Evolutionary conservation across 352 stramenopile genomes (phyloP), one percentile per base, ranked within the genome.

Genomic region (Globisporangium nodosum): DNA sequence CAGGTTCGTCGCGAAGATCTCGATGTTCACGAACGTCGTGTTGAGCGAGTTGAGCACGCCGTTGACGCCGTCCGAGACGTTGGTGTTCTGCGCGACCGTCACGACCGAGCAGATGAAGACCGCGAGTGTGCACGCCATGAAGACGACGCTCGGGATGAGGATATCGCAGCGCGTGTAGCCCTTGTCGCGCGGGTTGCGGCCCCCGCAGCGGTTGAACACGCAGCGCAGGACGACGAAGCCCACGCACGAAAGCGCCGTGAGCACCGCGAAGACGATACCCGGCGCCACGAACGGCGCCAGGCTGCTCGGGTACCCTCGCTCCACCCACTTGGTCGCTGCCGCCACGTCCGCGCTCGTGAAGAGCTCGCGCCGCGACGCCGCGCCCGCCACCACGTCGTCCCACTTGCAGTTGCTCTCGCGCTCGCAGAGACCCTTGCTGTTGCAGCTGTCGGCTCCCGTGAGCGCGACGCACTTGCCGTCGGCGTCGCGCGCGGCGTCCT

Each of bases 41-140:
- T 83, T 87, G 18, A 91, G 56, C 49, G 80, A 89, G 54, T 87
- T 69, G 21, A 93, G 58, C 30, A 93, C 72, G 1, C 71, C 71
- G 24, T 76, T 65, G 20, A 91, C 60, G 16, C 77, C 76, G 42
- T 90, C 69, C 7, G 84, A 90, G 60, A 93, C 85, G 67, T 87
- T 92, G 20, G 79, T 87, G 60, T 93, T 93, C 52, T 90, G 74
- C 1, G 81, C 80, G 18, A 82, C 71, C 16, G 81, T 88, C 20
- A 90, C 60, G n/a, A 88, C 58, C 54, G 79, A 80, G 70, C 84
- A 93, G 54, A 91, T 87, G 57, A 92, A 90, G 15, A 92, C 84
- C 1, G 83, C 85, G 21, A 86, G 53, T 12, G 77, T 87, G 55
- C 81, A 90, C 5, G 79, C 54, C 7, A 82, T 60, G 58, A 91